Percentiles rank a stretch among this genome's conserved stretches.
phyloP scores from a whole-genome alignment of 2,329 filamentous ascomycete species.

The Penicillium sp. region DNA sequence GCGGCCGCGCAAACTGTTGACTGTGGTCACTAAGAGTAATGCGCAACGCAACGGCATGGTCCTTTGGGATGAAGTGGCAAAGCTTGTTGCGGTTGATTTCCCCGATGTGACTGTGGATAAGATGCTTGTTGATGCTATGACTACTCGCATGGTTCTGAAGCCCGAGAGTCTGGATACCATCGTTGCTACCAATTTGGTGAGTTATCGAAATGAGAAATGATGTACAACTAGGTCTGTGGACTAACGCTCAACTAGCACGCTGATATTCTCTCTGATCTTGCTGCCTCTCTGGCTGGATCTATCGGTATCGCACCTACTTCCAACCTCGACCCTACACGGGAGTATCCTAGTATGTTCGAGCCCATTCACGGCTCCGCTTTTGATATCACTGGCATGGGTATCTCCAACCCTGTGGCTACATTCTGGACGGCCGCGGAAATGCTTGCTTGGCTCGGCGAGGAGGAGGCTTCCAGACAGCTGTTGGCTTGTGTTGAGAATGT shows the following conservation, averaged over 20 bases:
- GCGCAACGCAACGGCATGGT: conserved; percentile 66
- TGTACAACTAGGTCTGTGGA: not conserved
- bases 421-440: conserved; percentile 71
- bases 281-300: conserved; percentile 65
- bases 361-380: conserved; percentile 63
- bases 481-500: conserved; percentile 62
- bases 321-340: conserved; percentile 63
- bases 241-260: conserved; percentile 44
- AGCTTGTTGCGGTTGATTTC: conserved; percentile 55
- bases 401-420: conserved; percentile 61
- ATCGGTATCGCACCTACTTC: conserved; percentile 71
- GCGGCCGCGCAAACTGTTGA: conserved; percentile 57
- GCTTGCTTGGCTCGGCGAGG: conserved; percentile 61
- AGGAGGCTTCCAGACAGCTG: conserved; percentile 54
- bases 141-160: conserved; percentile 60
- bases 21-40: conserved; percentile 65
- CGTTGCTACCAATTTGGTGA: conserved; percentile 58
- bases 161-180: conserved; percentile 61
- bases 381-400: conserved; percentile 61
- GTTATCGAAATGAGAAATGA: not conserved
- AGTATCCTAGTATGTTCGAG: conserved; percentile 62
- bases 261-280: conserved; percentile 68
- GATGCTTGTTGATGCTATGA: conserved; percentile 68
- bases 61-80: conserved; percentile 63
- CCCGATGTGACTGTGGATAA: conserved; percentile 61